Conservation (phyloP, 2,329 filamentous ascomycete species). For the Aspergillus uvarum region DNA sequence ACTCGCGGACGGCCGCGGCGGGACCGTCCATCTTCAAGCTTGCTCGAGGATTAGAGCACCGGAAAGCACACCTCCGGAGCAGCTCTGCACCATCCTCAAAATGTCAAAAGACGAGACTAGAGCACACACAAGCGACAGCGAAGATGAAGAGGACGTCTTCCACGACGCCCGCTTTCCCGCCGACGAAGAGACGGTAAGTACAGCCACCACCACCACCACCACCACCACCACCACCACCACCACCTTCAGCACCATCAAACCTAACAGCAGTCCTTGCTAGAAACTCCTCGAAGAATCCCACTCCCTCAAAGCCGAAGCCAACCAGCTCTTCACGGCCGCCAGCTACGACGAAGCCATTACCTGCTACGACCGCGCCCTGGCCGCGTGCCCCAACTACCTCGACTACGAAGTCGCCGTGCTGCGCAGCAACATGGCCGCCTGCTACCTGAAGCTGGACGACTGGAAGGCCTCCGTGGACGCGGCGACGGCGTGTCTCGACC, state of each 20-base stretch:
- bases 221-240: not conserved
- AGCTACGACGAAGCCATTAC: slow-evolving; percentile 76
- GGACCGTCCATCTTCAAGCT: not conserved
- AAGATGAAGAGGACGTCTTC: slow-evolving; percentile 39
- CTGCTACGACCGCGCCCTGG: slow-evolving; percentile 77
- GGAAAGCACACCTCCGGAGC: not conserved
- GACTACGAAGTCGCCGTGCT: slow-evolving; percentile 87
- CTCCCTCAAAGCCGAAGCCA: slow-evolving; percentile 71
- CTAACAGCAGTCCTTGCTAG: slow-evolving; percentile 39
- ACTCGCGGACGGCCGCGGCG: not conserved
- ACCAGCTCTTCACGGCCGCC: slow-evolving; percentile 70
- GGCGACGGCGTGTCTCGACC: slow-evolving; percentile 71
- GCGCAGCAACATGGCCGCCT: slow-evolving; percentile 84
- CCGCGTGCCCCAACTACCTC: slow-evolving; percentile 77
- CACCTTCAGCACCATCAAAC: not conserved
- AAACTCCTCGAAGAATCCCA: slow-evolving; percentile 70
- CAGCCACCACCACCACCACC: slow-evolving; percentile 1
- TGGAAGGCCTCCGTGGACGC: slow-evolving; percentile 80
- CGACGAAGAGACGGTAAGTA: slow-evolving; percentile 50
- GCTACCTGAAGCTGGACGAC: slow-evolving; percentile 77
- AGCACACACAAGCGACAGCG: slow-evolving; percentile 30
- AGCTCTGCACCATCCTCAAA: slow-evolving; percentile 21
- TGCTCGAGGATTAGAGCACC: not conserved
- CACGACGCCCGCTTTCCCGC: slow-evolving; percentile 47
- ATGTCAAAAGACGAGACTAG: slow-evolving; percentile 17